Percentiles rank a stretch among this genome's conserved stretches.
phyloP scores from a whole-genome alignment of 1,284 basidiomycete genomes.

The Violaceomyces palustris region DNA sequence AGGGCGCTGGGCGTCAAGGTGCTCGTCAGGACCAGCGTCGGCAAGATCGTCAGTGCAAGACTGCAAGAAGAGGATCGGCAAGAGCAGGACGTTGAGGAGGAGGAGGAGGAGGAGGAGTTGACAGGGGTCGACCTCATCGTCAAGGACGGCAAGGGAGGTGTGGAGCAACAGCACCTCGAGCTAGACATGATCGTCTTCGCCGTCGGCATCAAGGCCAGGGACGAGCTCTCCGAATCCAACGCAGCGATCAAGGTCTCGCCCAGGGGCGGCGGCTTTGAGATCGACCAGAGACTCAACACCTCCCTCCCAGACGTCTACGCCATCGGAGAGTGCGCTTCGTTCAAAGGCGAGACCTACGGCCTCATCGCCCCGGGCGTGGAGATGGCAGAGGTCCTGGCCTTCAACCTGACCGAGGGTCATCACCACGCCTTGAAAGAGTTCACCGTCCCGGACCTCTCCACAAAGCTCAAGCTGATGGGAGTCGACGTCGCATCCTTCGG shows the following conservation, averaged over 20 bases:
- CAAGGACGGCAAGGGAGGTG: slow-evolving; percentile 24
- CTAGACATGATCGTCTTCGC: slow-evolving; percentile 53
- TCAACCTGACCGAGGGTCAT: slow-evolving; percentile 62
- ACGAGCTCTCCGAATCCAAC: slow-evolving; percentile 60
- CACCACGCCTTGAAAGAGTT: slow-evolving; percentile 58
- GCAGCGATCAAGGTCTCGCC: slow-evolving; percentile 55
- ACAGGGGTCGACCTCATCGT: slow-evolving; percentile 25
- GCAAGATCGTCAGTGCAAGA: slow-evolving; percentile 24
- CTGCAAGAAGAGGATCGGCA: slow-evolving; percentile 47
- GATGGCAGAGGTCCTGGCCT: slow-evolving; percentile 70
- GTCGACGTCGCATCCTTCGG: slow-evolving; percentile 72
- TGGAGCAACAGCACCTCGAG: slow-evolving; percentile 50
- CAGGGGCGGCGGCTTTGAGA: slow-evolving; percentile 61
- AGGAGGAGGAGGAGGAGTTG: no score
- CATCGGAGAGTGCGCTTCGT: slow-evolving; percentile 70
- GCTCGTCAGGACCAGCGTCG: slow-evolving; percentile 54
- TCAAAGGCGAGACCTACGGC: slow-evolving; percentile 66
- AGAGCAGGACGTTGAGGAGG: slow-evolving; percentile 6
- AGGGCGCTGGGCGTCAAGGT: slow-evolving; percentile 65
- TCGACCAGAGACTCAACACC: slow-evolving; percentile 62
- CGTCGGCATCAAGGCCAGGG: slow-evolving; percentile 62
- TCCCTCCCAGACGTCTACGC: slow-evolving; percentile 64
- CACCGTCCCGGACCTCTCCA: slow-evolving; percentile 64
- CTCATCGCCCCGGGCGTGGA: slow-evolving; percentile 68
- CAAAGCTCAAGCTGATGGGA: slow-evolving; percentile 68